These are phyloP conservation scores for Candida corydali DNA, from an alignment of 805 yeast species.

Conservation along the genomic window DNA sequence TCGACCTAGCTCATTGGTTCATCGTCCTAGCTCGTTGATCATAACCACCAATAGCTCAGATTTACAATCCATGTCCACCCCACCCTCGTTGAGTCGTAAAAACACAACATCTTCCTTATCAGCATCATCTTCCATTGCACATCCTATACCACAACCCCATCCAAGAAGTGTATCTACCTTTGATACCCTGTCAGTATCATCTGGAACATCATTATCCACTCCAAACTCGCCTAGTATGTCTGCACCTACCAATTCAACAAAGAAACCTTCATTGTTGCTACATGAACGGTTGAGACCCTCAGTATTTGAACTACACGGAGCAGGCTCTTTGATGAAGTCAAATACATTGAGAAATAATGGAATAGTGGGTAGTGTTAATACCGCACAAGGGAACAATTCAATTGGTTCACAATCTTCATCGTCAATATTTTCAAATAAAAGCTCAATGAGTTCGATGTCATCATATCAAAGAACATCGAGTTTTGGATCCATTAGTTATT, in stretches of 20 bases:
- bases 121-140: neutral
- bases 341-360: neutral
- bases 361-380: neutral
- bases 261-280: slow-evolving; percentile 15
- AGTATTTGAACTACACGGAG: slow-evolving; percentile 28
- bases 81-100: neutral
- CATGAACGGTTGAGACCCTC: slow-evolving; percentile 33
- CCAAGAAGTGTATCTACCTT: slow-evolving; percentile 6
- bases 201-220: neutral
- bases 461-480: slow-evolving; percentile 24
- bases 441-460: slow-evolving; percentile 29
- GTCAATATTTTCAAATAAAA: slow-evolving; percentile 34
- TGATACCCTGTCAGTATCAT: neutral
- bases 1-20: slow-evolving; percentile 5
- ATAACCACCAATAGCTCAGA: slow-evolving; percentile 5
- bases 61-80: neutral
- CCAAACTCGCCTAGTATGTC: slow-evolving; percentile 2
- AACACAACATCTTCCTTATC: neutral
- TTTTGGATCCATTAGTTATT: slow-evolving; percentile 23
- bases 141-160: slow-evolving; percentile 4
- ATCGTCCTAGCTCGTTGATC: slow-evolving; percentile 5
- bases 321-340: slow-evolving; percentile 4
- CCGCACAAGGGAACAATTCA: slow-evolving; percentile 11
- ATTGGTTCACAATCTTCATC: slow-evolving; percentile 25
- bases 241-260: slow-evolving; percentile 5